Evolutionary conservation across 2,329 filamentous ascomycete genomes (phyloP).

Genomic region (Erysiphe neolycopersici): DNA sequence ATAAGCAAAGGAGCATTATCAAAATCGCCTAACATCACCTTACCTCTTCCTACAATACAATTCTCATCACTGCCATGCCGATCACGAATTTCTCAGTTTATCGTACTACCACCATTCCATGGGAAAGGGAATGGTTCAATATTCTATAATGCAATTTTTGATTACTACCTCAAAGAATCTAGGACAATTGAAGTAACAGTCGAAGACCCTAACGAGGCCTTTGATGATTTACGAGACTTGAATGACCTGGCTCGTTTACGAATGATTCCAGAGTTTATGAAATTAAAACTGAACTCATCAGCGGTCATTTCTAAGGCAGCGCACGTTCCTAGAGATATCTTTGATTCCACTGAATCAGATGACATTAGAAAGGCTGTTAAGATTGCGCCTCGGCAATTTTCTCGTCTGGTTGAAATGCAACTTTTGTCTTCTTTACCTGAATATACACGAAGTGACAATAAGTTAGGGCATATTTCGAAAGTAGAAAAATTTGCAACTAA

Average conservation of each 20-base stretch:
- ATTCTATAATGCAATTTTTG: conserved; percentile 60
- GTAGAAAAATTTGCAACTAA: conserved; percentile 16
- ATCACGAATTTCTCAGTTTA: conserved; percentile 72
- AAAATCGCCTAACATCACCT: conserved; percentile 13
- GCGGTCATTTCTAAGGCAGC: conserved; percentile 23
- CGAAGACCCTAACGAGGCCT: conserved; percentile 75
- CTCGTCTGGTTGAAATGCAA: conserved; percentile 49
- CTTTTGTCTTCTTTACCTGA: conserved; percentile 32
- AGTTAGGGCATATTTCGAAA: conserved; percentile 16
- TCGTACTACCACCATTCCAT: conserved; percentile 75
- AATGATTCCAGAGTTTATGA: conserved; percentile 27
- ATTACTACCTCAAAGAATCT: conserved; percentile 34
- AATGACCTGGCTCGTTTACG: conserved; percentile 43
- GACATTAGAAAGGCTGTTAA: conserved; percentile 34
- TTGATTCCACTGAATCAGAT: conserved; percentile 29
- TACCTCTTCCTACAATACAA: conserved; percentile 15
- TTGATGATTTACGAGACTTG: conserved; percentile 54
- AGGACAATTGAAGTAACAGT: conserved; percentile 67
- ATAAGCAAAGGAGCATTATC: conserved; percentile 11
- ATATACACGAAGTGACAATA: conserved; percentile 25
- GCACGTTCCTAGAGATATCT: conserved; percentile 23
- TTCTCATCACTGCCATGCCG: conserved; percentile 43
- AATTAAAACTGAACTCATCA: conserved; percentile 26
- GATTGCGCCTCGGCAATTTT: conserved; percentile 53
- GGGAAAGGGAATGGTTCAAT: conserved; percentile 36